A percentile compares a stretch with the other conserved stretches of the same genome.
Evolutionary conservation across 805 yeast genomes (phyloP).

Genomic region (Lachancea kluyveri): DNA sequence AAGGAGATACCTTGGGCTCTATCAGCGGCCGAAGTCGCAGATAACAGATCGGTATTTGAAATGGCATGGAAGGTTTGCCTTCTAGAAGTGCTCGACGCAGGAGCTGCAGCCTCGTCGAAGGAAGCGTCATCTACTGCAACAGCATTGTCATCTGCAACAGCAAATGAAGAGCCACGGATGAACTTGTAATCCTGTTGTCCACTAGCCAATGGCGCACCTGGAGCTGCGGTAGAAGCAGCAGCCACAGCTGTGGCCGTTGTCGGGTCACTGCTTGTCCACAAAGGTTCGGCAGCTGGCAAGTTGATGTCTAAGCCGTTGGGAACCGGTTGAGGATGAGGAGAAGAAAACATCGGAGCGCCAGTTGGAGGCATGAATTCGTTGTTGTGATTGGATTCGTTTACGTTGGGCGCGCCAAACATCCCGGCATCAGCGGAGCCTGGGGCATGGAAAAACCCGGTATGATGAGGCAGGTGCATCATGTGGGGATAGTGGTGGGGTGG

Average conservation of each 20-base stretch:
- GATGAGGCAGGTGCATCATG: constrained; percentile 29
- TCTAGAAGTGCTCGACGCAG: constrained; percentile 17
- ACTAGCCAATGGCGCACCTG: no score
- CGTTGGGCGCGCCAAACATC: constrained; percentile 1
- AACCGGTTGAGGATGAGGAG: not conserved
- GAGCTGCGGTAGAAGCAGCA: constrained; percentile 4
- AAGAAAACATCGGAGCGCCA: constrained; percentile 2
- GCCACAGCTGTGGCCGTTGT: constrained; percentile 5
- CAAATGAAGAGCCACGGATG: constrained; percentile 4
- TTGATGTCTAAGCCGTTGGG: no score
- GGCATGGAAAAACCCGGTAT: constrained; percentile 22
- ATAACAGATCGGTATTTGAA: constrained; percentile 19
- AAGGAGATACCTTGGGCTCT: constrained; percentile 28
- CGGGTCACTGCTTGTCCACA: no score
- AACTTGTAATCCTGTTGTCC: constrained; percentile 6
- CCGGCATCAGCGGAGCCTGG: constrained; percentile 16
- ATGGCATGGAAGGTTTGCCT: constrained; percentile 30
- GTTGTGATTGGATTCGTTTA: not conserved
- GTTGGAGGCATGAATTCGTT: constrained; percentile 1
- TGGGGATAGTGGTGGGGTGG: constrained; percentile 30
- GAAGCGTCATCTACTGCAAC: not conserved
- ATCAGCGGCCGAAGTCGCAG: constrained; percentile 5
- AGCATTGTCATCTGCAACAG: no score
- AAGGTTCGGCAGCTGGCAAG: no score
- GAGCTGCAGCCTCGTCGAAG: not conserved